These are phyloP conservation scores for Fonsecaea nubica DNA, from an alignment of 2,329 filamentous ascomycete species.

Conservation along the genomic window DNA sequence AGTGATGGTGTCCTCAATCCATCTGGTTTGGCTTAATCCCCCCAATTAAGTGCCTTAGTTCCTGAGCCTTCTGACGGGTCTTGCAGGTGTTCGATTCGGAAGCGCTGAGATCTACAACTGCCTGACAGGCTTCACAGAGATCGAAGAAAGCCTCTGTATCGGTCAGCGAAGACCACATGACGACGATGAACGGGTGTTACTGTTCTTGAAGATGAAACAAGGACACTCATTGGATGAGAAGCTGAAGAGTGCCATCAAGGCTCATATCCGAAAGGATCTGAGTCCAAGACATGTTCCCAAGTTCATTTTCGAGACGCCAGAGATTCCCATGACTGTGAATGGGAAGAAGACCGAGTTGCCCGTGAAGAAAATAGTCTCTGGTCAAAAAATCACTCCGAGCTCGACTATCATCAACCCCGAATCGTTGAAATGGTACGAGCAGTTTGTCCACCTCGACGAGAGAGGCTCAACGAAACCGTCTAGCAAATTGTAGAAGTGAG, in stretches of 20 bases:
- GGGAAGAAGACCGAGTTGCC: conserved; percentile 84
- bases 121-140: conserved; percentile 46
- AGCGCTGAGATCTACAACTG: conserved; percentile 95
- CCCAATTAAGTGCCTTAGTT: too few species aligned
- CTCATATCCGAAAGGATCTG: conserved; percentile 68
- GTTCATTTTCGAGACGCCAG: conserved; percentile 80
- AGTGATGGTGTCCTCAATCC: conserved; percentile 59
- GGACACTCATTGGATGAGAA: conserved; percentile 49
- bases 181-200: conserved; percentile 62
- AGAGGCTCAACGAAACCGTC: conserved; percentile 36
- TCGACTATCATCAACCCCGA: conserved; percentile 78
- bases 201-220: conserved; percentile 65
- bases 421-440: conserved; percentile 77
- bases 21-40: background rate
- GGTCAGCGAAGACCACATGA: conserved; percentile 71
- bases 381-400: conserved; percentile 73
- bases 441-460: conserved; percentile 71
- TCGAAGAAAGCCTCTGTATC: conserved; percentile 80
- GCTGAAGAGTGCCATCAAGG: conserved; percentile 66
- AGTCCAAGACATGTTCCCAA: conserved; percentile 77
- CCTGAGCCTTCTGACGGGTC: too few species aligned
- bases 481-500: too few species aligned
- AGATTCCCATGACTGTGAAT: conserved; percentile 79
- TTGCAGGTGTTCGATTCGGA: conserved; percentile 79
- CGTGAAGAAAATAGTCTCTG: conserved; percentile 61